These are phyloP conservation scores for Nitzschia inconspicua DNA, from an alignment of 108 stramenopile genomes.

Conservation along the genomic window DNA sequence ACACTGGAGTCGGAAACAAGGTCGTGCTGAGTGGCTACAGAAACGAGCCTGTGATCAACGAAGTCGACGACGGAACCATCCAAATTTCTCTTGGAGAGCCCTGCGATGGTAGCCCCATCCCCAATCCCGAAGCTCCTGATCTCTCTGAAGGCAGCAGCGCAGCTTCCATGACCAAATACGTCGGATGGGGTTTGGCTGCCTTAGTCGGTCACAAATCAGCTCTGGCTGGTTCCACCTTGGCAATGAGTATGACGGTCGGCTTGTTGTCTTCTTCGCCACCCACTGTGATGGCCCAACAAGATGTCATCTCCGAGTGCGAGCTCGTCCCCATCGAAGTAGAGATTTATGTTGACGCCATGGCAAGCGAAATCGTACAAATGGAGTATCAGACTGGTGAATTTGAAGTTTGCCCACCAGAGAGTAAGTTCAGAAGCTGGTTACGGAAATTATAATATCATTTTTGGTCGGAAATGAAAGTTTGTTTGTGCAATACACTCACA, in stretches of 20 bases:
- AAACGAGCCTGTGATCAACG: conserved; percentile 4
- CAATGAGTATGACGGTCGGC: background rate
- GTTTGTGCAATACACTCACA: background rate
- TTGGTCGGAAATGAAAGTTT: background rate
- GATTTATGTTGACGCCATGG: conserved; percentile 8
- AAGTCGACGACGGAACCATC: background rate
- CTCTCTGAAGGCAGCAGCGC: background rate
- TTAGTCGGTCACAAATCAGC: background rate
- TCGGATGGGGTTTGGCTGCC: conserved; percentile 9
- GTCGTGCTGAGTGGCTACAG: conserved; percentile 17
- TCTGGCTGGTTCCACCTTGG: conserved; percentile 1
- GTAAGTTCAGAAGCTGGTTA: background rate
- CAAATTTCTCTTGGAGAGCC: conserved; percentile 11
- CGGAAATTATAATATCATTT: no score
- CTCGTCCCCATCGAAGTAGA: conserved; percentile 19
- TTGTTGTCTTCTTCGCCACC: background rate
- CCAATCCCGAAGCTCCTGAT: background rate
- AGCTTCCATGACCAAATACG: background rate
- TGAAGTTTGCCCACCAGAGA: conserved; percentile 20
- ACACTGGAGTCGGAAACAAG: conserved; percentile 16
- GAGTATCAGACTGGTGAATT: conserved; percentile 7
- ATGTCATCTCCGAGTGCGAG: background rate
- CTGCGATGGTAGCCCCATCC: background rate
- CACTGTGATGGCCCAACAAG: conserved; percentile 1
- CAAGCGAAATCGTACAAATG: conserved; percentile 5